Conservation (phyloP, 148 eudicot genomes). For the Mesembryanthemum crystallinum region DNA sequence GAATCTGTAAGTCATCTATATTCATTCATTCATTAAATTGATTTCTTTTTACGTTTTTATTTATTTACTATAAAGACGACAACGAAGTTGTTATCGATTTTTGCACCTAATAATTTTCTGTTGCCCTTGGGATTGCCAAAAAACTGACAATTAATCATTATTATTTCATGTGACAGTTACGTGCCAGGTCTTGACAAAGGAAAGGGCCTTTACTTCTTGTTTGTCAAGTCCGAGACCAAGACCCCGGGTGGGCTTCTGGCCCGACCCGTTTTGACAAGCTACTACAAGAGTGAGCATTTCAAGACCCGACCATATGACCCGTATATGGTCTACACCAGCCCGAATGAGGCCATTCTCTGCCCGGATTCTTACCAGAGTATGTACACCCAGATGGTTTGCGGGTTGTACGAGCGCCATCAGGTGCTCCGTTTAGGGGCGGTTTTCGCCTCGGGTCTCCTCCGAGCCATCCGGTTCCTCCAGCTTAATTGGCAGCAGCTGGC, state of each 20-base stretch:
- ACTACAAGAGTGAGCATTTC: slow-evolving; percentile 83
- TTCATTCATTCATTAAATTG: not conserved
- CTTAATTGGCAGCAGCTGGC: slow-evolving; percentile 57
- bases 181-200: slow-evolving; percentile 83
- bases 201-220: slow-evolving; percentile 78
- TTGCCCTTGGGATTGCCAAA: slow-evolving; percentile 28
- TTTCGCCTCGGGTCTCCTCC: slow-evolving; percentile 79
- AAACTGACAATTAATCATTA: slow-evolving; percentile 7
- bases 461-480: slow-evolving; percentile 93
- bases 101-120: slow-evolving; percentile 31
- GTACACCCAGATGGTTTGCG: slow-evolving; percentile 88
- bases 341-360: slow-evolving; percentile 77
- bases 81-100: not conserved
- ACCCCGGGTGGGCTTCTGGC: slow-evolving; percentile 85
- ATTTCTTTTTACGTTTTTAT: not conserved
- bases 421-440: slow-evolving; percentile 85
- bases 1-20: slow-evolving; percentile 87
- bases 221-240: slow-evolving; percentile 72
- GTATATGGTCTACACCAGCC: slow-evolving; percentile 69
- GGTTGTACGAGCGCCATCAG: slow-evolving; percentile 53
- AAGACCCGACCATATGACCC: slow-evolving; percentile 85
- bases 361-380: slow-evolving; percentile 81
- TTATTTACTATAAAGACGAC: not conserved
- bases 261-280: slow-evolving; percentile 83
- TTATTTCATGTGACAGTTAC: slow-evolving; percentile 44